Conservation (phyloP, 2,329 filamentous ascomycete genomes). For the Penicillium sumatraense region DNA sequence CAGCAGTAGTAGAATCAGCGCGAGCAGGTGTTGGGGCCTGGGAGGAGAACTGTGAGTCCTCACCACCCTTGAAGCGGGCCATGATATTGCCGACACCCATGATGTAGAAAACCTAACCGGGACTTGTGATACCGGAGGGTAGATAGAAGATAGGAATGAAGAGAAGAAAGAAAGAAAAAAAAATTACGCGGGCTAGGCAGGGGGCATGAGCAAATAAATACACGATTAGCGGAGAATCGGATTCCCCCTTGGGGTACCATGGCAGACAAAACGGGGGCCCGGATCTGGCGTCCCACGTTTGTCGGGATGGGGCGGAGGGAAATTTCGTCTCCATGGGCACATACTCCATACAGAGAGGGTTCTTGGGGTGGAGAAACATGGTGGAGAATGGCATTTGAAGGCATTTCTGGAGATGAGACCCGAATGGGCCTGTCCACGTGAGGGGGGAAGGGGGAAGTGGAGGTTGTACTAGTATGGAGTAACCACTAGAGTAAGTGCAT, state of each 20-base stretch:
- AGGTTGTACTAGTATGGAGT: neutral
- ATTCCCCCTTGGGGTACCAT: slow-evolving; percentile 30
- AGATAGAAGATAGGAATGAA: slow-evolving; percentile 2
- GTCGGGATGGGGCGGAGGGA: slow-evolving; percentile 27
- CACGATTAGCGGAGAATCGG: slow-evolving; percentile 13
- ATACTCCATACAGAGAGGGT: slow-evolving; percentile 28
- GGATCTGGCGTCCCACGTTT: slow-evolving; percentile 34
- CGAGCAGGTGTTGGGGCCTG: slow-evolving; percentile 39
- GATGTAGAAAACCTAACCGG: slow-evolving; percentile 13
- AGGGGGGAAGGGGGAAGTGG: too few relatives aligned
- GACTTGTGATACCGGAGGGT: slow-evolving; percentile 2
- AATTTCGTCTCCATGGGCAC: slow-evolving; percentile 30
- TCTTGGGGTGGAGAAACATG: slow-evolving; percentile 29
- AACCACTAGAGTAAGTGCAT: neutral
- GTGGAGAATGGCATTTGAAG: slow-evolving; percentile 25
- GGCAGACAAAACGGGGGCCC: slow-evolving; percentile 35
- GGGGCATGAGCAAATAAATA: slow-evolving; percentile 31
- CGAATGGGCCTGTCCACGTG: slow-evolving; percentile 23
- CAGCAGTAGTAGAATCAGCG: slow-evolving; percentile 32
- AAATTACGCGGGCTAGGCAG: slow-evolving; percentile 7
- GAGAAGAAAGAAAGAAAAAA: slow-evolving; percentile 13
- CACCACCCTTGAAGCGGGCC: slow-evolving; percentile 32
- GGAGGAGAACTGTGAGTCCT: slow-evolving; percentile 37
- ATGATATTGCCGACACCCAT: slow-evolving; percentile 38
- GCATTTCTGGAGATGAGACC: slow-evolving; percentile 9